Evolutionary conservation across 768 basidiomycete genomes (phyloP).

Genomic region (Russula emetica): DNA sequence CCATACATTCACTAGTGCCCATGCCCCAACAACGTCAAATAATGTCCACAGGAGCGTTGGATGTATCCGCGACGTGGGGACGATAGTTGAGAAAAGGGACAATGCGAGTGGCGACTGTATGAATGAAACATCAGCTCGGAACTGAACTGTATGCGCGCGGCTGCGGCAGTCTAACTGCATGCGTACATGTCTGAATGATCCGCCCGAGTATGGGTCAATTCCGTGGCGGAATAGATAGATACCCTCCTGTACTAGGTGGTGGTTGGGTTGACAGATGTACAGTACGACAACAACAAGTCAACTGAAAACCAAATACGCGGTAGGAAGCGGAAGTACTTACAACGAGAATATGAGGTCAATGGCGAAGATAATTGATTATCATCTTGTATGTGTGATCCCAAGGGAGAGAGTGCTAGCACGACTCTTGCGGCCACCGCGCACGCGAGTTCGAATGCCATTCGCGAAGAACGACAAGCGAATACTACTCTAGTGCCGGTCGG

Average conservation of each 20-base stretch:
- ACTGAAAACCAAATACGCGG: not conserved
- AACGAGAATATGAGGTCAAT: conserved; percentile 69
- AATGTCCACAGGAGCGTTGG: conserved; percentile 66
- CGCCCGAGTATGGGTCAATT: conserved; percentile 85
- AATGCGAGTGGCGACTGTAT: conserved; percentile 76
- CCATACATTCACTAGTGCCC: conserved; percentile 66
- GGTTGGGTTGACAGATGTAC: conserved; percentile 11
- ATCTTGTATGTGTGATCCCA: conserved; percentile 52
- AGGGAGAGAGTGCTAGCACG: conserved; percentile 47
- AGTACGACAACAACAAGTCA: not conserved
- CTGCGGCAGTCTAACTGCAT: not conserved
- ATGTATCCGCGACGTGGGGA: conserved; percentile 48
- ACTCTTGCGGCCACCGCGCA: conserved; percentile 46
- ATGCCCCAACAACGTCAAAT: conserved; percentile 63
- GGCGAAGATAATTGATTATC: conserved; percentile 80
- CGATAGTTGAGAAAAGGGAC: conserved; percentile 64
- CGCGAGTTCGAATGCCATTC: conserved; percentile 21
- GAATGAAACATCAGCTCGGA: conserved; percentile 8
- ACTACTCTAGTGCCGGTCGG: not conserved
- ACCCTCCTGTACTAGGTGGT: conserved; percentile 75
- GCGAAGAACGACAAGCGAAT: not conserved
- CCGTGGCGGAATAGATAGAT: conserved; percentile 72
- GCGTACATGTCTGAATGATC: conserved; percentile 79
- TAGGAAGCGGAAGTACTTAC: conserved; percentile 45
- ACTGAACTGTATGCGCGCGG: not conserved